phyloP scores from a whole-genome alignment of 148 eudicot genomes.

The Silene conica region DNA sequence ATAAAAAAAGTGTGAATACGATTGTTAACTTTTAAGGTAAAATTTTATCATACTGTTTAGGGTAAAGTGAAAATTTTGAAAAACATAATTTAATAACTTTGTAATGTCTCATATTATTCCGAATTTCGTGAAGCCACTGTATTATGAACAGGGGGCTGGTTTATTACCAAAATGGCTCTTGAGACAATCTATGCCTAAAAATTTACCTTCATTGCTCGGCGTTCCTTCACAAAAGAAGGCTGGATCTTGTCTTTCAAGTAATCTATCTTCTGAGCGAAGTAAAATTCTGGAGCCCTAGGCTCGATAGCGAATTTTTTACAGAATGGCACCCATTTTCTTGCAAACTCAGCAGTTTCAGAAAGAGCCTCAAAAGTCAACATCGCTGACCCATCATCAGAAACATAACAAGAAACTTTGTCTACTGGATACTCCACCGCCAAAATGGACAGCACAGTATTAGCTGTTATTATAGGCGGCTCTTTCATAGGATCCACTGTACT shows the following conservation, averaged over 20 bases:
- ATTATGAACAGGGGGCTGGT: background rate
- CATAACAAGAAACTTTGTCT: conserved; percentile 94
- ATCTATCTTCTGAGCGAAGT: conserved; percentile 88
- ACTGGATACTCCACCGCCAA: conserved; percentile 96
- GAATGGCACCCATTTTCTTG: conserved; percentile 93
- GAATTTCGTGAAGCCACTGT: too few relatives aligned
- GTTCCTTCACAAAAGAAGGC: conserved; percentile 97
- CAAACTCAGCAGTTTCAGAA: conserved; percentile 94
- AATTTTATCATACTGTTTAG: background rate
- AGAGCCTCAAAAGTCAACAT: conserved; percentile 88
- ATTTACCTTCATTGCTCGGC: conserved; percentile 92
- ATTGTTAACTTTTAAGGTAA: background rate
- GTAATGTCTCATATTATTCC: background rate
- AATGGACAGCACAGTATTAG: conserved; percentile 92
- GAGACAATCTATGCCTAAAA: background rate
- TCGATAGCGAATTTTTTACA: conserved; percentile 91
- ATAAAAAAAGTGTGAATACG: conserved; percentile 2
- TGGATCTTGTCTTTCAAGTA: conserved; percentile 89
- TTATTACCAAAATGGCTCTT: background rate
- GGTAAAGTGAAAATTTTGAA: background rate
- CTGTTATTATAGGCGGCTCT: conserved; percentile 95
- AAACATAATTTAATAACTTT: background rate
- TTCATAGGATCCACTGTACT: conserved; percentile 98
- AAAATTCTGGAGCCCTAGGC: conserved; percentile 98
- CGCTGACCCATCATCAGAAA: conserved; percentile 97